phyloP scores from a whole-genome alignment of 2,329 filamentous ascomycete genomes.

The Phyllosticta paracitricarpa region DNA sequence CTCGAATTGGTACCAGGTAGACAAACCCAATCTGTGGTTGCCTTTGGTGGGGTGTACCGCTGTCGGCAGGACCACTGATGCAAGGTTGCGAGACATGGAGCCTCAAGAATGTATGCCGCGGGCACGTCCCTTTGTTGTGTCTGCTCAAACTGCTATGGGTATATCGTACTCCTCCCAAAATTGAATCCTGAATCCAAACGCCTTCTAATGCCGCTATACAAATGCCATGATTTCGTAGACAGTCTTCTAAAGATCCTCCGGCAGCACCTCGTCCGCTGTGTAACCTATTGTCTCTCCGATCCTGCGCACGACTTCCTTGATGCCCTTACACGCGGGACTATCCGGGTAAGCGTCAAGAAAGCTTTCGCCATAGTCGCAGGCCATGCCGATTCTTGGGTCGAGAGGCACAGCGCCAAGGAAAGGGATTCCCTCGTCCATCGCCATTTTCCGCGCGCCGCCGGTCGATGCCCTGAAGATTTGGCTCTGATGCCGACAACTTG shows the following conservation, averaged over 20 bases:
- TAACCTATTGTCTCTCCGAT: conserved; percentile 44
- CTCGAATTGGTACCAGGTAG: too few species aligned
- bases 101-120: not conserved
- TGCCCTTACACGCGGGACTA: conserved; percentile 76
- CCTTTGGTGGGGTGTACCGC: too few species aligned
- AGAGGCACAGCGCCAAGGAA: conserved; percentile 86
- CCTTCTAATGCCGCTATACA: not conserved
- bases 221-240: not conserved
- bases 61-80: too few species aligned
- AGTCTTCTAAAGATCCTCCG: conserved; percentile 9
- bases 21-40: too few species aligned
- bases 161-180: not conserved
- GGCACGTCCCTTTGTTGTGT: not conserved
- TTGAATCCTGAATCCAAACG: not conserved
- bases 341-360: conserved; percentile 92
- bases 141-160: not conserved
- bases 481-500: conserved; percentile 68
- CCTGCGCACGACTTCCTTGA: conserved; percentile 68
- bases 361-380: conserved; percentile 94
- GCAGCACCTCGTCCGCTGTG: conserved; percentile 20
- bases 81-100: too few species aligned
- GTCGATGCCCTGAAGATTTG: conserved; percentile 90
- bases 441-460: conserved; percentile 70
- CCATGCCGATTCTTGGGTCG: conserved; percentile 90
- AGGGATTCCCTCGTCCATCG: conserved; percentile 75